Evolutionary conservation across 495 filamentous ascomycete genomes (phyloP).

Genomic region (Aspergillus kassunensis): DNA sequence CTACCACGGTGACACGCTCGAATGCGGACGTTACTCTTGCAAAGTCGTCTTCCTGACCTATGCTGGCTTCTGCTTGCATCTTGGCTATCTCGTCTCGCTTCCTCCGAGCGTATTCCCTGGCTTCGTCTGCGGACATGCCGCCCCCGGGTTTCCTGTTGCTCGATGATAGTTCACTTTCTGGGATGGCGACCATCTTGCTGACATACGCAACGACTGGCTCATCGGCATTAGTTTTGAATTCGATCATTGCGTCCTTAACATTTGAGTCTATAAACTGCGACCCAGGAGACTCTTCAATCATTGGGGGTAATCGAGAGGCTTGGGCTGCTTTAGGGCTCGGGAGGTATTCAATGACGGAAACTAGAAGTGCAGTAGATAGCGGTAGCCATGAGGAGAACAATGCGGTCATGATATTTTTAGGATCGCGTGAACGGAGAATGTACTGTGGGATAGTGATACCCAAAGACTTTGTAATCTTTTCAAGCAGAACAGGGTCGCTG

Average conservation of each 20-base stretch:
- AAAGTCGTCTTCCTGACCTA: slow-evolving; percentile 37
- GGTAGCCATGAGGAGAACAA: slow-evolving; percentile 90
- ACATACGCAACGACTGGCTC: slow-evolving; percentile 91
- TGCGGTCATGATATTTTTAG: slow-evolving; percentile 74
- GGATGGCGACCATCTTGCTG: slow-evolving; percentile 96
- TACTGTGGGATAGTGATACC: slow-evolving; percentile 79
- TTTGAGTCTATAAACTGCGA: slow-evolving; percentile 60
- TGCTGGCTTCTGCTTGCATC: slow-evolving; percentile 58
- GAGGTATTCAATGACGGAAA: slow-evolving; percentile 89
- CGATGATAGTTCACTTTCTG: slow-evolving; percentile 83
- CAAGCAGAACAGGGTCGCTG: slow-evolving; percentile 75
- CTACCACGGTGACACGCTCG: slow-evolving; percentile 37
- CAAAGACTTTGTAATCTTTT: slow-evolving; percentile 93
- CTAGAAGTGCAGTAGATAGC: slow-evolving; percentile 84
- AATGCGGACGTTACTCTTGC: slow-evolving; percentile 47
- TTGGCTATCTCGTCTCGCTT: slow-evolving; percentile 83
- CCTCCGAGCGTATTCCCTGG: slow-evolving; percentile 77
- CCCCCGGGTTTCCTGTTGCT: slow-evolving; percentile 60
- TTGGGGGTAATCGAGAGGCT: slow-evolving; percentile 68
- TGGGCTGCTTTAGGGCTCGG: slow-evolving; percentile 85
- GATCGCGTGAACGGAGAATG: slow-evolving; percentile 78
- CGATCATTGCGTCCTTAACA: slow-evolving; percentile 73
- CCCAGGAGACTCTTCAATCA: slow-evolving; percentile 80
- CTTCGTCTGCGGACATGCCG: slow-evolving; percentile 80
- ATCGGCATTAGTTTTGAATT: slow-evolving; percentile 62